Percentiles rank a stretch among this genome's conserved stretches.
Conservation (phyloP, 2,329 filamentous ascomycete genomes). For the Fusarium sp. region DNA sequence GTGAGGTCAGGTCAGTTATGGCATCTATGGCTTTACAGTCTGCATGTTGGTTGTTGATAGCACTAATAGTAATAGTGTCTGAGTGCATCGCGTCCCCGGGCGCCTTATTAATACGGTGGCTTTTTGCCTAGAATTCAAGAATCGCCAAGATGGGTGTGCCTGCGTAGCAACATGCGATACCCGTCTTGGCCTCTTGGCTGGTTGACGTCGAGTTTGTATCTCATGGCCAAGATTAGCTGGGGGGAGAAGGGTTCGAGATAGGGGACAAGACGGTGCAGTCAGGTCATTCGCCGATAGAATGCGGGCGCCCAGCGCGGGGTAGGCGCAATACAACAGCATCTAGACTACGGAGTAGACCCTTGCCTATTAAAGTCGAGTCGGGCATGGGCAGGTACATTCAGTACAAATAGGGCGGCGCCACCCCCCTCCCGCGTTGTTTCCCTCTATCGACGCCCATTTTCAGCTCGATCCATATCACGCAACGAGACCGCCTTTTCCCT, state of each 20-base stretch:
- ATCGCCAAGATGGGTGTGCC: neutral
- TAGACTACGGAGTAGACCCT: conserved; percentile 32
- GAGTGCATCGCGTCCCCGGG: neutral
- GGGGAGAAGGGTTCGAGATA: neutral
- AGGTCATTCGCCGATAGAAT: conserved; percentile 2
- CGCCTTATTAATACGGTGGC: too few species aligned
- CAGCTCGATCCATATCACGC: neutral
- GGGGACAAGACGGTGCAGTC: neutral
- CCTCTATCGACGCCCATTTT: neutral
- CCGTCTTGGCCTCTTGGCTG: neutral
- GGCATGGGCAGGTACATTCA: conserved; percentile 1
- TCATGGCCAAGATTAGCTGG: neutral
- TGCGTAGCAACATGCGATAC: neutral
- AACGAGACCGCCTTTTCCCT: neutral
- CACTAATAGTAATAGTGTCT: neutral
- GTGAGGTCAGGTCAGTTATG: too few species aligned
- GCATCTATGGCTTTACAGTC: too few species aligned
- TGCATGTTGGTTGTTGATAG: neutral
- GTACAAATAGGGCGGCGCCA: conserved; percentile 7
- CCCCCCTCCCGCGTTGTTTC: neutral
- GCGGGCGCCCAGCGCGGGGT: conserved; percentile 34
- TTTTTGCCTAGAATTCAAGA: neutral
- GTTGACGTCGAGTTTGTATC: neutral
- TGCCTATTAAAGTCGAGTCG: neutral
- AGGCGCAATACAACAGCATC: conserved; percentile 10